Conservation (phyloP, 768 basidiomycete species). For the Tricholoma hemisulphureum region DNA sequence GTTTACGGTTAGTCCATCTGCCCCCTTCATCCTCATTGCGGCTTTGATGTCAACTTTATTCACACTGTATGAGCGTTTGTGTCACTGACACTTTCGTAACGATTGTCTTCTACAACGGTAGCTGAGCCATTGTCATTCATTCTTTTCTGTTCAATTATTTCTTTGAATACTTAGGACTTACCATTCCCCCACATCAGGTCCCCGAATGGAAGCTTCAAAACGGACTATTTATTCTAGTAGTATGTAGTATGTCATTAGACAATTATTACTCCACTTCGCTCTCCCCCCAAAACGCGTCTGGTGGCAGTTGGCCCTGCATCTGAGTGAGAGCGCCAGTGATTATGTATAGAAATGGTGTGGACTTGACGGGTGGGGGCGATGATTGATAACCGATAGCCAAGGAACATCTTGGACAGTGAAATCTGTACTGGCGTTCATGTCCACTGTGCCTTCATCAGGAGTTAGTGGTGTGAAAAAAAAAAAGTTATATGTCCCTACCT, state of each 20-base stretch:
- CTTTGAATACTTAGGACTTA: background rate
- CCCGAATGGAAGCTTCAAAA: background rate
- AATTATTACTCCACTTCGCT: conserved; percentile 26
- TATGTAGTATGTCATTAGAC: background rate
- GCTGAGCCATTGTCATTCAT: conserved; percentile 48
- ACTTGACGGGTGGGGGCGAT: conserved; percentile 71
- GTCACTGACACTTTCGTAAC: conserved; percentile 40
- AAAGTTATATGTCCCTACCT: conserved; percentile 47
- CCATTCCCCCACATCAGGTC: background rate
- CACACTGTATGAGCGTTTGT: conserved; percentile 71
- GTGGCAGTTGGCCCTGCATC: conserved; percentile 81
- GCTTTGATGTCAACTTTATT: conserved; percentile 62
- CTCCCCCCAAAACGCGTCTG: conserved; percentile 74
- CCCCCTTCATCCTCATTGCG: conserved; percentile 14
- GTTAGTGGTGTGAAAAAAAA: background rate
- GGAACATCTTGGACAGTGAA: conserved; percentile 66
- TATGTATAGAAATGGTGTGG: conserved; percentile 78
- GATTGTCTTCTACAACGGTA: conserved; percentile 82
- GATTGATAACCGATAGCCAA: conserved; percentile 77
- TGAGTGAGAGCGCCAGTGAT: conserved; percentile 82
- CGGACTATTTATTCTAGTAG: background rate
- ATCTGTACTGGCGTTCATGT: conserved; percentile 74
- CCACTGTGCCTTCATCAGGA: conserved; percentile 49
- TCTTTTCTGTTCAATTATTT: background rate
- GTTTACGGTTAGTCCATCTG: conserved; percentile 26